Base-by-base conservation (phyloP, 177 flowering plant species). In the Tripterygium wilfordii region DNA sequence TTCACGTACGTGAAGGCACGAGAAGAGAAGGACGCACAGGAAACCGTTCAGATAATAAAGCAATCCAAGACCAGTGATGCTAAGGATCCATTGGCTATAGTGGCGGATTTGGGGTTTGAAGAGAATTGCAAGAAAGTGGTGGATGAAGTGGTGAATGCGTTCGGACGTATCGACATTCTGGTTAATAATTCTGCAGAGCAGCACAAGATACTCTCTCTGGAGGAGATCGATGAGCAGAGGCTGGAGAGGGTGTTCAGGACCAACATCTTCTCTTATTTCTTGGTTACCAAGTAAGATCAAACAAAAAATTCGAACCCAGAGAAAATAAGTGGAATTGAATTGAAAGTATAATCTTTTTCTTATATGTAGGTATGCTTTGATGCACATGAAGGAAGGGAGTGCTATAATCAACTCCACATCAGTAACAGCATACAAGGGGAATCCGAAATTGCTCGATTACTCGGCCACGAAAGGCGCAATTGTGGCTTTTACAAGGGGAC, bases 161-260 rank as follows among this genome's bases (percentile, higher is more conserved):
- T 17, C 14, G 90, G 92, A 2, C 38, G 67, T 33, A 75, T 89
- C 20, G 89, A 89, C 15, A 63, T 89, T 18, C 70, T 89, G 43
- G 79, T 85, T 9, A 89, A 89, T 67, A 78, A 76, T 45, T 83
- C 82, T 0, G 97, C 92, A 0, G 84, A 77, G 70, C 88, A 79
- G 65, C 53, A 85, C 47, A 46, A 68, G 71, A 23, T 54, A 0
- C 2, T 24, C 25, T 22, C 78, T 0, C 45, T 81, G 0, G 91
- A 85, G 63, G 84, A 85, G 19, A 79, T 81, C 10, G 77, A 74
- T 8, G 89, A 75, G 55, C 35, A 42, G 13, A 56, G 77, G 61
- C 74, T 83, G 13, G 82, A 72, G 54, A 74, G 89, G 61, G 83
- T 82, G 26, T 89, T 89, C 33, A 64, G 88, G 55, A 83, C 86